Percentiles rank a stretch among this genome's conserved stretches.
phyloP scores from a whole-genome alignment of 2,329 filamentous ascomycete genomes.

The Botryotinia calthae region DNA sequence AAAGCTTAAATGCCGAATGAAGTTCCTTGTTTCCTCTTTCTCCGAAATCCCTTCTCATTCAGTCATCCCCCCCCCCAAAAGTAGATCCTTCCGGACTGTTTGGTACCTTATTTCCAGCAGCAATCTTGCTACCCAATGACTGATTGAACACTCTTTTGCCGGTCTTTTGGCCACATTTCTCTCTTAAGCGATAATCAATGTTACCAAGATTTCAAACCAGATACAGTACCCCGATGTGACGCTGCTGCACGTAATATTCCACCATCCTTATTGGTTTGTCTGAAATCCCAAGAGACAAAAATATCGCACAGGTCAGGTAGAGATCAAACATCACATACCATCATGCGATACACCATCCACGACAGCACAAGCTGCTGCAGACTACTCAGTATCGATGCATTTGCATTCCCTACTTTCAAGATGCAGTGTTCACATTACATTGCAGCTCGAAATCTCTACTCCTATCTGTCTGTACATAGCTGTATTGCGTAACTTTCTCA shows the following conservation, averaged over 20 bases:
- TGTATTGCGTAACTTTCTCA: not conserved
- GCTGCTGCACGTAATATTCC: constrained; percentile 21
- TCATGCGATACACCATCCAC: not conserved
- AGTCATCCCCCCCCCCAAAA: not conserved
- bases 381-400: not conserved
- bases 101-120: not conserved
- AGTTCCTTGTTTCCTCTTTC: not conserved
- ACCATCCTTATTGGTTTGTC: constrained; percentile 11
- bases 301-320: constrained; percentile 16
- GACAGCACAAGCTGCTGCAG: constrained; percentile 3
- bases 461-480: not conserved
- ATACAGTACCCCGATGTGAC: constrained; percentile 11
- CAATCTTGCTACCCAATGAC: not conserved
- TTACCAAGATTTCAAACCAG: constrained; percentile 10
- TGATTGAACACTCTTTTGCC: not conserved
- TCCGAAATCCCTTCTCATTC: not conserved
- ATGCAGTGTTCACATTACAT: not conserved
- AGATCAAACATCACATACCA: constrained; percentile 17
- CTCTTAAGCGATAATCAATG: not conserved
- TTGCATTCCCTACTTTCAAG: not conserved
- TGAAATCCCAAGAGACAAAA: not conserved
- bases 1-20: not conserved
- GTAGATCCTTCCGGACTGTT: not conserved
- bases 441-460: not conserved
- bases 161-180: not conserved